These are phyloP conservation scores for Xerocomus minutiporus DNA, from an alignment of 1,284 basidiomycete genomes.

Conservation along the genomic window DNA sequence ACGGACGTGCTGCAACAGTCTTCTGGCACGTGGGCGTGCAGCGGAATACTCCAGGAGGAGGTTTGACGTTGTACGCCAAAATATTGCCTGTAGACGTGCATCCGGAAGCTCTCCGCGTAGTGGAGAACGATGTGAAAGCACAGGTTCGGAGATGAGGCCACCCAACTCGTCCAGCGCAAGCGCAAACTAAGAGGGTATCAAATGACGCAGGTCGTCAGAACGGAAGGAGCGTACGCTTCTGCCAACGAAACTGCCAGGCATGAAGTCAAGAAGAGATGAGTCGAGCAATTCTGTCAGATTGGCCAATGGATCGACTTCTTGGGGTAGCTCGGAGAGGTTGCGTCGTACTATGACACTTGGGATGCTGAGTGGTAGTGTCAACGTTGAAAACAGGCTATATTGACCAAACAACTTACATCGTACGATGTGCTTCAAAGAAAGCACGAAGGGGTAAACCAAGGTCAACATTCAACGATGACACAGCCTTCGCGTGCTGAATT, in stretches of 20 bases:
- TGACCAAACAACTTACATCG: slow-evolving; percentile 14
- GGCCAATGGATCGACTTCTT: slow-evolving; percentile 6
- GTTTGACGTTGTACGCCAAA: slow-evolving; percentile 30
- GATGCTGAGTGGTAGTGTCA: slow-evolving; percentile 11
- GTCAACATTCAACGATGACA: slow-evolving; percentile 22
- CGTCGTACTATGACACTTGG: slow-evolving; percentile 1
- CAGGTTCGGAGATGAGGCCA: slow-evolving; percentile 12
- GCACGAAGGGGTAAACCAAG: slow-evolving; percentile 22
- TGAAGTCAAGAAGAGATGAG: slow-evolving; percentile 22
- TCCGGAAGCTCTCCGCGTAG: slow-evolving; percentile 6
- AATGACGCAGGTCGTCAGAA: neutral
- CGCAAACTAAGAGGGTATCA: slow-evolving; percentile 20
- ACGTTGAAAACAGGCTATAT: neutral
- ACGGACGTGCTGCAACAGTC: slow-evolving; percentile 15
- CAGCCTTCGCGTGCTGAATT: slow-evolving; percentile 25
- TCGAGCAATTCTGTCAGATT: slow-evolving; percentile 22
- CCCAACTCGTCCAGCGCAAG: slow-evolving; percentile 32
- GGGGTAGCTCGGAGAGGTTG: neutral
- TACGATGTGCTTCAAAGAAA: slow-evolving; percentile 23
- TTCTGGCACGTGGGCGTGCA: slow-evolving; percentile 21
- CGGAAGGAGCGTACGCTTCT: slow-evolving; percentile 23
- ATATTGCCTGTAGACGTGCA: slow-evolving; percentile 24
- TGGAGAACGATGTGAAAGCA: neutral
- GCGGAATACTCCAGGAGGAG: slow-evolving; percentile 34
- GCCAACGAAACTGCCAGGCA: slow-evolving; percentile 25